Percentiles rank a stretch among this genome's conserved stretches.
These are phyloP conservation scores for Alternaria brassicae DNA, from an alignment of 2,329 filamentous ascomycete species.

Conservation along the genomic window DNA sequence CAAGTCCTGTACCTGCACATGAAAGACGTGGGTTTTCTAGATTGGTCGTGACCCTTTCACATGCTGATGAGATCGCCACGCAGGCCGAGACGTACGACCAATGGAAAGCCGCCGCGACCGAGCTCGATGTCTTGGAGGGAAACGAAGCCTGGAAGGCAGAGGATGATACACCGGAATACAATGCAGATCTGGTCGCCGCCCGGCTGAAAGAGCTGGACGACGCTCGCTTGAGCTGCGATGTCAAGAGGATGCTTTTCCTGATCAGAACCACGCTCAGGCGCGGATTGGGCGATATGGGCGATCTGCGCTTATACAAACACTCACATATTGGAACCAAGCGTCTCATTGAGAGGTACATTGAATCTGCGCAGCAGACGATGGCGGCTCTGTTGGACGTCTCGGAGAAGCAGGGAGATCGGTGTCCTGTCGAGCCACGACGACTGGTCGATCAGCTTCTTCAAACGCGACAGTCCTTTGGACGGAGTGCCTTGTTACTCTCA, in stretches of 20 bases:
- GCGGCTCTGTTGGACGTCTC: slow-evolving; percentile 71
- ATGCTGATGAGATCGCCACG: slow-evolving; percentile 31
- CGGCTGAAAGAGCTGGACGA: slow-evolving; percentile 77
- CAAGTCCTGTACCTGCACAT: slow-evolving; percentile 70
- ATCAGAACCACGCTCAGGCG: slow-evolving; percentile 81
- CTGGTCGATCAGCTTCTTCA: slow-evolving; percentile 74
- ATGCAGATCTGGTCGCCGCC: slow-evolving; percentile 70
- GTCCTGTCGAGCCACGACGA: slow-evolving; percentile 64
- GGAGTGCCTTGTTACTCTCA: slow-evolving; percentile 81
- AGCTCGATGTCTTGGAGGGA: slow-evolving; percentile 80
- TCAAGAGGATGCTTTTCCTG: slow-evolving; percentile 78
- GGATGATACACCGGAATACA: slow-evolving; percentile 71
- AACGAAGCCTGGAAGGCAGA: slow-evolving; percentile 83
- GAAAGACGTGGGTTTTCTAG: slow-evolving; percentile 64
- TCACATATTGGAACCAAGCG: slow-evolving; percentile 86
- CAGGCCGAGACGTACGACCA: slow-evolving; percentile 73
- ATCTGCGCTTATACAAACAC: slow-evolving; percentile 80
- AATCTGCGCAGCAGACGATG: slow-evolving; percentile 78
- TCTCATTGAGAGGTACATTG: slow-evolving; percentile 86
- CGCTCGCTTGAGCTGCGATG: slow-evolving; percentile 74
- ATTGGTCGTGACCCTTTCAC: slow-evolving; percentile 30
- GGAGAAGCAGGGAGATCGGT: slow-evolving; percentile 56
- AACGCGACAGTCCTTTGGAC: slow-evolving; percentile 81
- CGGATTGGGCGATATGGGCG: slow-evolving; percentile 85
- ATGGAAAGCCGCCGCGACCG: slow-evolving; percentile 77